Base-by-base conservation (phyloP, 73 alveolate species). In the Durusdinium trenchii region DNA sequence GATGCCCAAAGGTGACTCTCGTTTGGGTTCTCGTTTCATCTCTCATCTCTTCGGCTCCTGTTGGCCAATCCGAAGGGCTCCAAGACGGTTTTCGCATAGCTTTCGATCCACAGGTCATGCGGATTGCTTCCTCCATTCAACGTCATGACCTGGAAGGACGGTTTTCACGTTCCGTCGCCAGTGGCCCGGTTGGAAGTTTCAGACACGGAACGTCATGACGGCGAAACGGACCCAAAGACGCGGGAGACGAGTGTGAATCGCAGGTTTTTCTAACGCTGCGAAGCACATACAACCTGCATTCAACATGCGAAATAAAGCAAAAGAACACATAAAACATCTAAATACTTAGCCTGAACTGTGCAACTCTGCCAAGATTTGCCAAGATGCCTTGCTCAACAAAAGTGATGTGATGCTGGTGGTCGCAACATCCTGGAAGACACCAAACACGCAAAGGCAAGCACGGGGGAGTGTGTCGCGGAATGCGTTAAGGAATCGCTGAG, bases 11-110 rank as follows among this genome's bases (percentile, higher is more conserved):
- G n/a, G n/a, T n/a, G n/a, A n/a, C n/a, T n/a, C n/a, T n/a, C n/a
- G n/a, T n/a, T n/a, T n/a, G n/a, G n/a, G n/a, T n/a, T n/a, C n/a
- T n/a, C n/a, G 73, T 60, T 60, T 60, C n/a, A 60, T 23, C 35
- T 79, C 90, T 40, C 61, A 52, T 6, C 94, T 3, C 18, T n/a
- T 12, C 51, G 45, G 42, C 73, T n/a, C 98, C 98, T 91, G 76
- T 91, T 91, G 84, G 98, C 98, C 52, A 91, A 61, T 14, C 98
- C 98, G 76, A 91, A 91, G 36, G 98, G 98, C 78, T 91, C 76
- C 75, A 91, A 89, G 35, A 91, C 98, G 30, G 98, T 76, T 71
- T 91, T 48, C 26, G 98, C 98, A n/a, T 91, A 91, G 90, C 81
- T 54, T 43, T 91, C 89, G 43, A 91, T 91, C 98, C 98, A 91